Evolutionary conservation across 805 yeast genomes (phyloP).

Genomic region (Torulaspora gathmanii): DNA sequence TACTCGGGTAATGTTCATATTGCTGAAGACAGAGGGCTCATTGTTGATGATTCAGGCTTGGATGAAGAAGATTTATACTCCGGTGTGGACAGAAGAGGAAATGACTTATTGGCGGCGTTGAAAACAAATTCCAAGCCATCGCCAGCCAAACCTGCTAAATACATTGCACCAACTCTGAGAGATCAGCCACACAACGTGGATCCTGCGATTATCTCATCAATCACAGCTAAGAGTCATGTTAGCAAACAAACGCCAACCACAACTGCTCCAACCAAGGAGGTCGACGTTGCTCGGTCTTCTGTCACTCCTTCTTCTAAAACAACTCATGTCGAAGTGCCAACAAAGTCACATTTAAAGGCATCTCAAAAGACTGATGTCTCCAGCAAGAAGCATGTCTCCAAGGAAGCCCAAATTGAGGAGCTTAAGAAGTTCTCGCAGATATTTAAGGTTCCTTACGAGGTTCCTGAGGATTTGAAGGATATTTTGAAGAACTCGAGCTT

Average conservation of each 20-base stretch:
- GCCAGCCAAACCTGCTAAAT: conserved; percentile 32
- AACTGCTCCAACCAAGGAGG: not conserved
- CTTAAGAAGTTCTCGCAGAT: conserved; percentile 75
- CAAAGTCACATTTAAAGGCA: not conserved
- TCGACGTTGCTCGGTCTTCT: conserved; percentile 2
- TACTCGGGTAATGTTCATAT: conserved; percentile 67
- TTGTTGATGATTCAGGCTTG: conserved; percentile 73
- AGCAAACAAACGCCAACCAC: conserved; percentile 4
- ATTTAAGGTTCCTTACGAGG: conserved; percentile 63
- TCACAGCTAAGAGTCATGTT: conserved; percentile 12
- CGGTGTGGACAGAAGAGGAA: conserved; percentile 66
- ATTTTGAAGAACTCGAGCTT: conserved; percentile 41
- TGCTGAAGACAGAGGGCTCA: conserved; percentile 85
- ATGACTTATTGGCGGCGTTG: conserved; percentile 33
- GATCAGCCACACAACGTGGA: conserved; percentile 34
- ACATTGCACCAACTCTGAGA: conserved; percentile 35
- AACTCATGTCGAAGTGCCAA: not conserved
- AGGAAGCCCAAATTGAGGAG: conserved; percentile 61
- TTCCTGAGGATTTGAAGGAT: conserved; percentile 43
- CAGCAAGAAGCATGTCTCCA: conserved; percentile 19
- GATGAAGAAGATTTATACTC: conserved; percentile 97
- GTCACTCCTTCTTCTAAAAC: conserved; percentile 6
- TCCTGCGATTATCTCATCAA: conserved; percentile 36
- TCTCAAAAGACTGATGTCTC: conserved; percentile 2
- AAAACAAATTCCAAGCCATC: conserved; percentile 30